A percentile compares a stretch with the other conserved stretches of the same genome.
Conservation (phyloP, 352 stramenopile genomes). For the Phytophthora pinifolia region DNA sequence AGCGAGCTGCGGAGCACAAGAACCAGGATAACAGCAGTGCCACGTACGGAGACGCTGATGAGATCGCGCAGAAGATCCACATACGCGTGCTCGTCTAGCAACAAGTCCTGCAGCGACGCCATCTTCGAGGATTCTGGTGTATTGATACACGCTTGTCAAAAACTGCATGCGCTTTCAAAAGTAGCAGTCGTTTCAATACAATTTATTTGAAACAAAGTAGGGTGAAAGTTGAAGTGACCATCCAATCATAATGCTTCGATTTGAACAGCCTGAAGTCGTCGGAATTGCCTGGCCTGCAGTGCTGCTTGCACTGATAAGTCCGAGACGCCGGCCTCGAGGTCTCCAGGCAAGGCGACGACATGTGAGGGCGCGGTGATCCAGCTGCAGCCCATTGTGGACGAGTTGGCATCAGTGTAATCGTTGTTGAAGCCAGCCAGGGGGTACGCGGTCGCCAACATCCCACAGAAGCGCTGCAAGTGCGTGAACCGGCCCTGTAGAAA, state of each 20-base stretch:
- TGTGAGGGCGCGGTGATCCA: constrained; percentile 1
- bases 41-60: constrained; percentile 52
- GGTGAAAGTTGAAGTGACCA: not conserved
- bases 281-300: constrained; percentile 29
- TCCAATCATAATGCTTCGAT: not conserved
- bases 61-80: constrained; percentile 75
- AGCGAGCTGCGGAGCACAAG: too few relatives aligned
- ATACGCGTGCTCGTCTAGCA: constrained; percentile 60
- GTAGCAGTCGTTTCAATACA: not conserved
- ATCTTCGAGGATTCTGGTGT: not conserved
- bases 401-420: not conserved
- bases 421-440: constrained; percentile 2
- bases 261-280: constrained; percentile 17
- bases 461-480: constrained; percentile 27
- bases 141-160: too few relatives aligned
- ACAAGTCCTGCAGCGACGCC: constrained; percentile 32
- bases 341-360: constrained; percentile 7
- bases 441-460: constrained; percentile 26
- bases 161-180: not conserved
- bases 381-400: not conserved
- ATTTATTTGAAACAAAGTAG: not conserved
- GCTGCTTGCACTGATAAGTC: constrained; percentile 32
- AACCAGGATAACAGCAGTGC: not conserved
- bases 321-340: constrained; percentile 20
- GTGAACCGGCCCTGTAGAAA: constrained; percentile 25